Base-by-base conservation (phyloP, 75 land plant species). In the Cryptomeria japonica region DNA sequence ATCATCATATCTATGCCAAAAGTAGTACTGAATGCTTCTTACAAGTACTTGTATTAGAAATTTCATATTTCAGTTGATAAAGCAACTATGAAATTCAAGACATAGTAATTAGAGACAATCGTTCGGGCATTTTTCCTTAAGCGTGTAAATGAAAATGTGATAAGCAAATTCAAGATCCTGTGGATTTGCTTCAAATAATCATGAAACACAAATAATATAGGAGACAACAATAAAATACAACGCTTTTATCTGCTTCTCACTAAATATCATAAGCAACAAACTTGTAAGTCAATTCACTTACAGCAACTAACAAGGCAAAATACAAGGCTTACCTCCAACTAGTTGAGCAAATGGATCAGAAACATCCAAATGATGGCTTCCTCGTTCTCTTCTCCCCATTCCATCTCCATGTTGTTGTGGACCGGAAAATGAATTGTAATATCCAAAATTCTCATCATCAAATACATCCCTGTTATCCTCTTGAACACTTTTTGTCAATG, bases 401-500 rank as follows among this genome's bases (percentile, higher is more conserved):
- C 89, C 92, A 88, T 84, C 77, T 84, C 87, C 91, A 86, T 87
- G 87, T 16, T 34, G 53, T 28, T 90, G 86, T 42, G 88, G 92
- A 80, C 92, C 88, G 83, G 80, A 90, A 85, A 76, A 55, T 64
- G 68, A 16, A 86, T 85, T 86, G 78, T 90, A 91, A 85, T 88
- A 28, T 28, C 92, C 94, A 88, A 94, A 88, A 61, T 91, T 91
- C 10, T 94, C 93, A 89, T 93, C 90, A n/a, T 92, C 95, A 77
- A 88, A 89, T 53, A 89, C 93, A 86, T 88, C 92, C 16, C 88
- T 89, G 56, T 91, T 90, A 79, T 89, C 88, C 37, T 31, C 75
- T 39, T 44, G 51, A 38, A 38, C 37, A 25, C n/a, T 68, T 86
- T 84, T 89, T 77, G 53, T 56, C 53, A 22, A 39, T 25, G 41